A percentile compares a stretch with the other conserved stretches of the same genome.
Conservation (phyloP, 257 asterid genomes). For the Fraxinus quadrangulata region DNA sequence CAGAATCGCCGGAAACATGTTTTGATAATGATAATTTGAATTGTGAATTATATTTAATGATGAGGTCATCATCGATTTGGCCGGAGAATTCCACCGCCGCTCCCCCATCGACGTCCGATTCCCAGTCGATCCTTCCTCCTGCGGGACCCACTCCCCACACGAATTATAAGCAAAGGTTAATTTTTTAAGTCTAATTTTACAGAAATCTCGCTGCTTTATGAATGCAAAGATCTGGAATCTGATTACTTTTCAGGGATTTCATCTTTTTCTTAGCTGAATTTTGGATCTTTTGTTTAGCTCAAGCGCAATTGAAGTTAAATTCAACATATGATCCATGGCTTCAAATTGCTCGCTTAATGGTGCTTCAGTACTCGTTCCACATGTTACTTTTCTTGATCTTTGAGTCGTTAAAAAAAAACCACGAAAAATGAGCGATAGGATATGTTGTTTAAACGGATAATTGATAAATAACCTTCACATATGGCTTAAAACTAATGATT, state of each 20-base stretch:
- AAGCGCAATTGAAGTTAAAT: conserved; percentile 28
- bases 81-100: conserved; percentile 59
- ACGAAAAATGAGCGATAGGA: not conserved
- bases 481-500: conserved; percentile 15
- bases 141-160: conserved; percentile 33
- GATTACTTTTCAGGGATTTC: conserved; percentile 7
- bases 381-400: not conserved
- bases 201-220: conserved; percentile 30
- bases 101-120: conserved; percentile 37
- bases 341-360: conserved; percentile 26
- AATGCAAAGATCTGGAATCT: conserved; percentile 39
- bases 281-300: conserved; percentile 19
- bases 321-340: conserved; percentile 35
- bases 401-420: not conserved
- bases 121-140: conserved; percentile 36
- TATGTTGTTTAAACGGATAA: conserved; percentile 1
- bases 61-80: conserved; percentile 68
- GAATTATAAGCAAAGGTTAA: conserved; percentile 55
- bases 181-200: conserved; percentile 24
- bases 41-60: conserved; percentile 31
- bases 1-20: conserved; percentile 23
- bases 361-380: conserved; percentile 21
- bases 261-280: conserved; percentile 27
- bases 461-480: conserved; percentile 7
- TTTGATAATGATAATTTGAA: conserved; percentile 26